A percentile compares a stretch with the other conserved stretches of the same genome.
Evolutionary conservation across 108 stramenopile genomes (phyloP).

Genomic region (Pseudonitzschia multiseries): DNA sequence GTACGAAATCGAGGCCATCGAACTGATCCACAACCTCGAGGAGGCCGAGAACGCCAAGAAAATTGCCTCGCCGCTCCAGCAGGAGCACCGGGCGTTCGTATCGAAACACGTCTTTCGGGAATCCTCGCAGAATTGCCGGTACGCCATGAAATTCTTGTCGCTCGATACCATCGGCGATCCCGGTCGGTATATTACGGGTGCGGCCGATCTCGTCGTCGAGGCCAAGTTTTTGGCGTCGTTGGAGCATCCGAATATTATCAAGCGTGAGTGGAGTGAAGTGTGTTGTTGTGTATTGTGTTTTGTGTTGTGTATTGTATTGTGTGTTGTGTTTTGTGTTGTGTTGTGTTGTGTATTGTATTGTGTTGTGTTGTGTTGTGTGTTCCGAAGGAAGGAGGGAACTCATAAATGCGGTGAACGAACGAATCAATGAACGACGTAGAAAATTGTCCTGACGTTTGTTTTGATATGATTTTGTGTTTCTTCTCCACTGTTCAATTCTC

Average conservation of each 20-base stretch:
- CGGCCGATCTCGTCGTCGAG: slow-evolving; percentile 72
- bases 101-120: slow-evolving; percentile 52
- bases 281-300: not conserved
- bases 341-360: not conserved
- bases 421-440: not conserved
- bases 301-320: not conserved
- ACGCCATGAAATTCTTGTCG: slow-evolving; percentile 70
- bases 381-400: no score
- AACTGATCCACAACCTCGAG: slow-evolving; percentile 33
- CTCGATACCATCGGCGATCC: slow-evolving; percentile 53
- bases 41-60: slow-evolving; percentile 49
- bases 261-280: slow-evolving; percentile 9
- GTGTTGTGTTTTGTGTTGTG: not conserved
- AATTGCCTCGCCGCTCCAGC: slow-evolving; percentile 49
- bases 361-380: not conserved
- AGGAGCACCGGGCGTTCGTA: slow-evolving; percentile 45
- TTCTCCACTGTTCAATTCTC: not conserved
- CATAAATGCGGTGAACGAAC: no score
- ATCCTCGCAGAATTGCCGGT: slow-evolving; percentile 48
- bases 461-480: not conserved
- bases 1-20: slow-evolving; percentile 57
- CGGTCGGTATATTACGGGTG: slow-evolving; percentile 63
- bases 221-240: slow-evolving; percentile 59
- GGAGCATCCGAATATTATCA: slow-evolving; percentile 62
- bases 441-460: not conserved